A percentile compares a stretch with the other conserved stretches of the same genome.
Evolutionary conservation across 495 filamentous ascomycete species (phyloP).

Genomic region (Daldinia grandis): DNA sequence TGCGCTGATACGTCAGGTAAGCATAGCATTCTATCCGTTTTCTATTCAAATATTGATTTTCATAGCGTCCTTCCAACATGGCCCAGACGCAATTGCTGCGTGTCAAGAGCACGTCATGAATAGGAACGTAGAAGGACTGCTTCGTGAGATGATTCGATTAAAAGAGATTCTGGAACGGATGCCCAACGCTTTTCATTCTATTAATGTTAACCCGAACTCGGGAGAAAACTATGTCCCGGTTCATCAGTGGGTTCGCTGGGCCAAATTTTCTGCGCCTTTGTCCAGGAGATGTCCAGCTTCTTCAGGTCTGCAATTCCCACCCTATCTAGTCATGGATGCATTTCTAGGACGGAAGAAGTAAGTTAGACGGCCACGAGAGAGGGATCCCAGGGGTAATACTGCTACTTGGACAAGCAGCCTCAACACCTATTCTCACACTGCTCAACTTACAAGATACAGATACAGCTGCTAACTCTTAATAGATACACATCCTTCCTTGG

Average conservation of each 20-base stretch:
- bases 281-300: conserved; percentile 62
- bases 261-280: conserved; percentile 58
- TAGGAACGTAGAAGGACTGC: conserved; percentile 56
- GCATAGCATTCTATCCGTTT: neutral
- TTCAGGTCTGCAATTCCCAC: conserved; percentile 58
- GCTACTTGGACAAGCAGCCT: no score
- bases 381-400: neutral
- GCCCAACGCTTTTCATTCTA: conserved; percentile 60
- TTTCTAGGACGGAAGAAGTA: conserved; percentile 57
- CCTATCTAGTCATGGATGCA: conserved; percentile 62
- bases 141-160: conserved; percentile 56
- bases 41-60: conserved; percentile 18
- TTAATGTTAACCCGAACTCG: conserved; percentile 60
- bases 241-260: conserved; percentile 56
- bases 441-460: neutral
- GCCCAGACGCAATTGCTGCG: conserved; percentile 55
- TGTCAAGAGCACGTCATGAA: conserved; percentile 64
- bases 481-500: conserved; percentile 60
- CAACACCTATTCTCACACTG: no score
- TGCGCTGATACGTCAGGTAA: conserved; percentile 53
- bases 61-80: conserved; percentile 54
- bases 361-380: conserved; percentile 1
- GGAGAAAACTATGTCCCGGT: conserved; percentile 57
- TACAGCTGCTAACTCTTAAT: conserved; percentile 5
- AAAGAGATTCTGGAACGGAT: conserved; percentile 62